Conservation (phyloP, 352 stramenopile genomes). For the Pythium brachiatum region DNA sequence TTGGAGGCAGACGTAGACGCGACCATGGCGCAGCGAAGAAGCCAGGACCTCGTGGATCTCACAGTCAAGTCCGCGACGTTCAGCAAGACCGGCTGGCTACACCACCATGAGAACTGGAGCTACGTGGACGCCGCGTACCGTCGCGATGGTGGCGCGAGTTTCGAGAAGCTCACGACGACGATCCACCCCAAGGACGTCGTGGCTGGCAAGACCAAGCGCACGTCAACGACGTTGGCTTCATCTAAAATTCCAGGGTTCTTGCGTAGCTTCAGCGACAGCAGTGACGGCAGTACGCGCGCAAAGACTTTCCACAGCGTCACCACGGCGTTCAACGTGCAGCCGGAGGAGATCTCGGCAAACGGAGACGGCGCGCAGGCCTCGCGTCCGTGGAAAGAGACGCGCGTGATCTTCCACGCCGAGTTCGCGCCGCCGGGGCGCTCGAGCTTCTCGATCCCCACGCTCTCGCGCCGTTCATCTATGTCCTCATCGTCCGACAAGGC, state of each 20-base stretch:
- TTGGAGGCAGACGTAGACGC: background rate
- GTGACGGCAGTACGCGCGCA: background rate
- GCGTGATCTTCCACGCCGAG: constrained; percentile 26
- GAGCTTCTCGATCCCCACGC: background rate
- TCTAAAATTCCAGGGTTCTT: background rate
- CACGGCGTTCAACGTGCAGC: constrained; percentile 8
- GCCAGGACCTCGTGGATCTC: constrained; percentile 3
- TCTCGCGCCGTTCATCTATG: constrained; percentile 1
- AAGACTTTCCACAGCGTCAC: constrained; percentile 15
- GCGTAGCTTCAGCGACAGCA: background rate
- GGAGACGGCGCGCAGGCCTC: background rate
- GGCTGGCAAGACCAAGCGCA: constrained; percentile 5
- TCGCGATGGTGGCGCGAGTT: background rate
- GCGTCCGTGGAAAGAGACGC: background rate
- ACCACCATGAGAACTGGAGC: constrained; percentile 21
- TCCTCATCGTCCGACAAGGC: constrained; percentile 4
- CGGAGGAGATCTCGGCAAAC: constrained; percentile 7
- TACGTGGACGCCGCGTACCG: constrained; percentile 15
- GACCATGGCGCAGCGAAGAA: background rate
- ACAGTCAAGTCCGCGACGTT: constrained; percentile 20
- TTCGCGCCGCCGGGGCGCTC: background rate
- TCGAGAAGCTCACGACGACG: constrained; percentile 22
- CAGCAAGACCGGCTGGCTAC: constrained; percentile 12
- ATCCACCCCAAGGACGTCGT: constrained; percentile 12
- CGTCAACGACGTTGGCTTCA: constrained; percentile 7